Base-by-base conservation (phyloP, 208 protist species). In the Blechomonas ayalai region DNA sequence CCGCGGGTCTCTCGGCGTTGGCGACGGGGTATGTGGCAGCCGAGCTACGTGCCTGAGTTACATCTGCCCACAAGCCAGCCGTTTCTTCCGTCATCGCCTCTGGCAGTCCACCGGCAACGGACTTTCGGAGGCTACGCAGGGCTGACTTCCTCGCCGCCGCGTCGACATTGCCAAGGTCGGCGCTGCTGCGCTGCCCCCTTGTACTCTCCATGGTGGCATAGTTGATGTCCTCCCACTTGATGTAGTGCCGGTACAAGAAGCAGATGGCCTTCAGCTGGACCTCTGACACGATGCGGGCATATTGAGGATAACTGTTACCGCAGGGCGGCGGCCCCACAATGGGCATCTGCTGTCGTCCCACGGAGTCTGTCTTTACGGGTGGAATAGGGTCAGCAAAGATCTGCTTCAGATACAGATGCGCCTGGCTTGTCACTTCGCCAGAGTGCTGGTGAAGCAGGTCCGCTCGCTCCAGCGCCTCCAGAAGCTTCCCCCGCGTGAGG, bases 221-320 rank as follows among this genome's bases (percentile, higher is more conserved):
- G 46, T 67, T 76, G 60, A 92, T 92, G 51, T 92, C 83, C 24
- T 77, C 66, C 78, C 71, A 88, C 38, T 71, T 72, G n/a, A 92
- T 71, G 54, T 71, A 76, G 45, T 80, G 79, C 2, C 75, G 61
- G 52, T 72, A 83, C 13, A 67, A 59, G 38, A 82, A 78, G 57
- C 83, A 92, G 13, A 75, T 26, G 10, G 76, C 79, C 40, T 59
- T 64, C 12, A 92, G 64, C 52, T 82, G 69, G 24, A 79, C 60
- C 67, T 85, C 79, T 12, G 73, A 62, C 18, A 86, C 63, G 19
- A 53, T 56, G 29, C 65, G 52, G n/a, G 55, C 83, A 55, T 77
- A 92, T 10, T 47, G 57, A 22, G 75, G 40, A 55, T 82, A 88
- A 29, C 65, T 68, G 25, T 33, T 13, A 7, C 72, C 59, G 23